phyloP scores from a whole-genome alignment of 2,329 filamentous ascomycete genomes.

The Ciborinia camelliae region DNA sequence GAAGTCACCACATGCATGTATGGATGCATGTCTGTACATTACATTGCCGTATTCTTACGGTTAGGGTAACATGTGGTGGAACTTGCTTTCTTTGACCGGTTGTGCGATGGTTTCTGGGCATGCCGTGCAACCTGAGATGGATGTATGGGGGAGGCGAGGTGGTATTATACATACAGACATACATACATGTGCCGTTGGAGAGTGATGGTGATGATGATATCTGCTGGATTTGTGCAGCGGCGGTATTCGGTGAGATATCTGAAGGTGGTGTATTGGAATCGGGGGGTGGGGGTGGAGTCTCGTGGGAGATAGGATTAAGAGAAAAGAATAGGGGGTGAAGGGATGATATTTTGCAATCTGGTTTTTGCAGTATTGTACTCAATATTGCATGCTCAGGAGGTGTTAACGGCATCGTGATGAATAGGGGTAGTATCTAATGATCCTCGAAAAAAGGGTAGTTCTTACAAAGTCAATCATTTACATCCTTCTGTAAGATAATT shows the following conservation, averaged over 20 bases:
- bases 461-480: background rate
- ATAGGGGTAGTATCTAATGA: background rate
- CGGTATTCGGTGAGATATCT: conserved; percentile 8
- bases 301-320: background rate
- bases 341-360: background rate
- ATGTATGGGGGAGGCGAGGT: background rate
- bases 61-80: background rate
- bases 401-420: background rate
- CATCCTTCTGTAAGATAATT: background rate
- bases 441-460: background rate
- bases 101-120: background rate
- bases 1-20: background rate
- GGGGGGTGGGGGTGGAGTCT: no score
- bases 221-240: background rate
- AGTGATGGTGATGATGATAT: background rate
- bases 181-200: background rate
- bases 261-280: background rate
- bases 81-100: background rate
- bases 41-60: background rate
- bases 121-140: background rate
- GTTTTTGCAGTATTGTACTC: background rate
- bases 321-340: background rate
- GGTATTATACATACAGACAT: background rate
- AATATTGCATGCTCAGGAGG: background rate
- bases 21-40: no score